phyloP scores from a whole-genome alignment of 306 rosid genomes.

The Pyrus bretschneideri region DNA sequence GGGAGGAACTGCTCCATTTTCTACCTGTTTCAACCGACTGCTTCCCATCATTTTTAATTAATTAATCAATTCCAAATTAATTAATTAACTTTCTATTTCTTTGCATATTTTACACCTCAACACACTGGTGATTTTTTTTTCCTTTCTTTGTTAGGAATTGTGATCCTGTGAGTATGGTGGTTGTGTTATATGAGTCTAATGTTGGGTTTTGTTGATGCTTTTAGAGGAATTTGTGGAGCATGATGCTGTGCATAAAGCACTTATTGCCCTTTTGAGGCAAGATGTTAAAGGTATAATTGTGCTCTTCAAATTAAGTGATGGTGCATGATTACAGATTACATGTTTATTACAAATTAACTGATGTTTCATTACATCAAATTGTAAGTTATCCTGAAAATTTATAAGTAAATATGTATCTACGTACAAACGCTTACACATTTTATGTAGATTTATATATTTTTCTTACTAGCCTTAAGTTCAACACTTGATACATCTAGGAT shows the following conservation, averaged over 20 bases:
- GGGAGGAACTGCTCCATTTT: too few relatives aligned
- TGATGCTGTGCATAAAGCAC: conserved; percentile 90
- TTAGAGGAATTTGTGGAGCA: conserved; percentile 96
- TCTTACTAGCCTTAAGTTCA: background rate
- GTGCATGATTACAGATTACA: background rate
- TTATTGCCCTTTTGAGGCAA: conserved; percentile 88
- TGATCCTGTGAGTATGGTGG: background rate
- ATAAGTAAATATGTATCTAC: background rate
- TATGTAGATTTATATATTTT: background rate
- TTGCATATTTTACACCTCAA: too few relatives aligned
- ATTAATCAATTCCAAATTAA: too few relatives aligned
- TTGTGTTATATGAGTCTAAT: conserved; percentile 26
- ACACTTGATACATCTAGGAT: background rate
- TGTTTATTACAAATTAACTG: background rate
- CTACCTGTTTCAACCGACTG: too few relatives aligned
- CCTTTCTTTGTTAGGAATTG: background rate
- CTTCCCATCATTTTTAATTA: too few relatives aligned
- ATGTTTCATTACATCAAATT: too few relatives aligned
- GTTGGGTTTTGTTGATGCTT: background rate
- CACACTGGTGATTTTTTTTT: too few relatives aligned
- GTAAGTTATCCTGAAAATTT: background rate
- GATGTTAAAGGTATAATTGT: conserved; percentile 76
- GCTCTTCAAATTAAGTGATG: background rate
- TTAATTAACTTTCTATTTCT: too few relatives aligned
- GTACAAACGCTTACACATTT: background rate